Conservation (phyloP, 208 protist species). For the Endotrypanum monterogeii region DNA sequence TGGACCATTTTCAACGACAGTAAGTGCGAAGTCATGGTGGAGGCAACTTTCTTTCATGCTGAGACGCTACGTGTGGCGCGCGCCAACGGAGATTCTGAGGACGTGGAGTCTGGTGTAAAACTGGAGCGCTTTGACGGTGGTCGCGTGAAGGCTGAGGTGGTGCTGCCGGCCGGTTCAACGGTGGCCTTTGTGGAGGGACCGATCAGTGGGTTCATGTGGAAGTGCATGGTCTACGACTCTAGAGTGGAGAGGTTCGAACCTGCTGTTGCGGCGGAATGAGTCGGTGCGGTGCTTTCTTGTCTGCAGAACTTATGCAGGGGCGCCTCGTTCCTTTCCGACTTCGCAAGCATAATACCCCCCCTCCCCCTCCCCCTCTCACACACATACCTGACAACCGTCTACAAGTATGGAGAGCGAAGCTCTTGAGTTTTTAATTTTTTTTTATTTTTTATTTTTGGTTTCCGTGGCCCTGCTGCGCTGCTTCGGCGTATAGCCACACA, state of each 20-base stretch:
- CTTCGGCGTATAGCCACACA: too few species aligned
- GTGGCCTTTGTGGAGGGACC: constrained; percentile 37
- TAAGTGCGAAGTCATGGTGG: constrained; percentile 36
- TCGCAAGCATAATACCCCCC: not conserved
- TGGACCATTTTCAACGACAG: constrained; percentile 52
- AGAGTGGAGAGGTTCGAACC: constrained; percentile 29
- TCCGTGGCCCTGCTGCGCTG: too few species aligned
- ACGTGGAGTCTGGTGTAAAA: constrained; percentile 1
- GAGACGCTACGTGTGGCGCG: constrained; percentile 18
- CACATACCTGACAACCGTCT: not conserved
- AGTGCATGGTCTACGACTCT: constrained; percentile 32
- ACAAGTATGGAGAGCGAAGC: not conserved
- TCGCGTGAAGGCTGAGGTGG: constrained; percentile 17
- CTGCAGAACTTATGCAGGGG: too few species aligned
- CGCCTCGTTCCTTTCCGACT: not conserved
- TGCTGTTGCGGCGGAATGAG: constrained; percentile 4
- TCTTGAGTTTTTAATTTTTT: too few species aligned
- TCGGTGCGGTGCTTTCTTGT: not conserved
- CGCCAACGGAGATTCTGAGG: constrained; percentile 2
- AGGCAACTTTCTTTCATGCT: constrained; percentile 43
- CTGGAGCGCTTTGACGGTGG: constrained; percentile 12
- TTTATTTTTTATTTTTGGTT: not conserved
- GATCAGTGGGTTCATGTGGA: constrained; percentile 46
- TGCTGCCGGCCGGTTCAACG: constrained; percentile 27
- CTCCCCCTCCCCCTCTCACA: not conserved